These are phyloP conservation scores for Camellia oleifera DNA, from an alignment of 179 eudicot genomes.

Conservation along the genomic window DNA sequence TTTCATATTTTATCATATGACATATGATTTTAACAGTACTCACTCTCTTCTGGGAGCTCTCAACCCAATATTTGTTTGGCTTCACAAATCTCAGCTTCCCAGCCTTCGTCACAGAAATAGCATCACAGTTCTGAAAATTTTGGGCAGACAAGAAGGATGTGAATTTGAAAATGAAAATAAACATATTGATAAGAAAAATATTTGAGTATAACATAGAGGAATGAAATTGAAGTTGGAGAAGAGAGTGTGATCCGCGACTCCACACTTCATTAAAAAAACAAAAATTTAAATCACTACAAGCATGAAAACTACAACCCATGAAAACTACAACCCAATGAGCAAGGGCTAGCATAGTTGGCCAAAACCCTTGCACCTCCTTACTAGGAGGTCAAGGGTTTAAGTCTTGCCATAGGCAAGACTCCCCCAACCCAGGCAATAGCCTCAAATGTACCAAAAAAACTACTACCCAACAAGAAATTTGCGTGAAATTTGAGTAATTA, in stretches of 20 bases:
- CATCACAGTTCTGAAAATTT: conserved; percentile 68
- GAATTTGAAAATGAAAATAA: neutral
- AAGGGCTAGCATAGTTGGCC: too few relatives aligned
- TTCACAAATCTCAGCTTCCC: conserved; percentile 67
- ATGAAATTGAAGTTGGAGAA: neutral
- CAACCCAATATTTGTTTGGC: conserved; percentile 96
- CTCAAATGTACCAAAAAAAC: too few relatives aligned
- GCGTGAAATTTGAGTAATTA: too few relatives aligned
- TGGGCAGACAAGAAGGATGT: neutral
- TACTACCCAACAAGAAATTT: too few relatives aligned
- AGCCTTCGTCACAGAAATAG: conserved; percentile 66
- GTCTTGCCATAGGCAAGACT: too few relatives aligned
- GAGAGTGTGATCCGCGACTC: neutral
- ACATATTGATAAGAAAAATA: neutral
- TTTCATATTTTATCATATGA: neutral
- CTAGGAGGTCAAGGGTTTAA: too few relatives aligned
- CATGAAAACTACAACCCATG: too few relatives aligned
- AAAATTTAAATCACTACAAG: neutral
- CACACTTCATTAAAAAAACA: neutral
- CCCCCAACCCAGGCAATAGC: too few relatives aligned
- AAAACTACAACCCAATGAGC: too few relatives aligned
- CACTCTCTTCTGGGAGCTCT: conserved; percentile 91
- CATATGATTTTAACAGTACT: conserved; percentile 8
- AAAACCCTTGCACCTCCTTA: too few relatives aligned
- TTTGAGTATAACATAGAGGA: neutral